Evolutionary conservation across 768 basidiomycete species (phyloP).

Genomic region (Rickenella mellea): DNA sequence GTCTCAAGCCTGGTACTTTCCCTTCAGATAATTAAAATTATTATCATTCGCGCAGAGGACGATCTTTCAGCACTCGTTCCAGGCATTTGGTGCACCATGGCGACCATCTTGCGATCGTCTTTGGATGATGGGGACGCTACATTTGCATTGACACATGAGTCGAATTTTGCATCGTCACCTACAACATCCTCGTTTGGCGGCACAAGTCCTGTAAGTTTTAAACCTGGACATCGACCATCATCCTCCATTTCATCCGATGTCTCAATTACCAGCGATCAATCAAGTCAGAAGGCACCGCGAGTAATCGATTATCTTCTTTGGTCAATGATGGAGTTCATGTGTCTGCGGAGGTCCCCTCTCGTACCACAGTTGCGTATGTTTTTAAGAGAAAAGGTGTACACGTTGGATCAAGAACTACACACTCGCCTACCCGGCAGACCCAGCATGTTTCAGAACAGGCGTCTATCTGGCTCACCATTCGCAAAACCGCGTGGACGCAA

Average conservation of each 20-base stretch:
- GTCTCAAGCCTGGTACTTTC: constrained; percentile 33
- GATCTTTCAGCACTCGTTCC: constrained; percentile 48
- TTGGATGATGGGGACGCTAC: constrained; percentile 50
- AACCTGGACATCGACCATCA: not conserved
- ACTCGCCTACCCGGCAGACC: constrained; percentile 12
- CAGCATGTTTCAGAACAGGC: not conserved
- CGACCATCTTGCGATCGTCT: constrained; percentile 36
- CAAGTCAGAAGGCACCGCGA: constrained; percentile 34
- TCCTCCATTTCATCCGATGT: not conserved
- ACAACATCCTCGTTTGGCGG: constrained; percentile 18
- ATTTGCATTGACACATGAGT: constrained; percentile 36
- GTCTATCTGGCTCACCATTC: not conserved
- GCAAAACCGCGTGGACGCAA: not conserved
- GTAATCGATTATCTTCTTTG: constrained; percentile 64
- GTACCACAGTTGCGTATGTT: constrained; percentile 57
- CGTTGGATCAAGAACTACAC: constrained; percentile 43
- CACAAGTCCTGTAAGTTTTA: not conserved
- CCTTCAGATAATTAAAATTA: constrained; percentile 59
- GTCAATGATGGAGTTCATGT: constrained; percentile 62
- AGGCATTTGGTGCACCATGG: constrained; percentile 58
- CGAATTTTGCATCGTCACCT: constrained; percentile 34
- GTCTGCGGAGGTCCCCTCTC: constrained; percentile 52
- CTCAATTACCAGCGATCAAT: constrained; percentile 3
- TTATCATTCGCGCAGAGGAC: constrained; percentile 51
- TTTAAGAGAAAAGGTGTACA: constrained; percentile 51